phyloP scores from a whole-genome alignment of 495 filamentous ascomycete genomes.

The Daldinia concentrica region DNA sequence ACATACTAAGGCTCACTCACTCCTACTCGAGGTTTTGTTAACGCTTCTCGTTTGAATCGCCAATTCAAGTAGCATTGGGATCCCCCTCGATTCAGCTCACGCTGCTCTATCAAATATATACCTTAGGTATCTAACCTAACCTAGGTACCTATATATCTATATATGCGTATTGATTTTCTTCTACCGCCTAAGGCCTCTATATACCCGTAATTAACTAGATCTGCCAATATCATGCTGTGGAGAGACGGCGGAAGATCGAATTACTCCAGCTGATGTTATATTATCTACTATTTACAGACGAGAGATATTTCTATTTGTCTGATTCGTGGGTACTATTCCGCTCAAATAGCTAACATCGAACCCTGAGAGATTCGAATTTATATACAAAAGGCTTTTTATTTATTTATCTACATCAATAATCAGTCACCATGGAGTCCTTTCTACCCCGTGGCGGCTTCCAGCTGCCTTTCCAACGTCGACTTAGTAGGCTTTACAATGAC shows the following conservation, averaged over 20 bases:
- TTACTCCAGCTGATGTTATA: background rate
- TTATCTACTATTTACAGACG: background rate
- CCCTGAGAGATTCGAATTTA: background rate
- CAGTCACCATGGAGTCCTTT: conserved; percentile 58
- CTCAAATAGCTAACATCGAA: background rate
- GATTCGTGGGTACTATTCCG: background rate
- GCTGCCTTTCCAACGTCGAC: conserved; percentile 69
- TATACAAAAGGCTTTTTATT: background rate
- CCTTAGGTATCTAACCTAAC: too few species aligned
- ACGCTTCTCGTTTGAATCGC: conserved; percentile 3
- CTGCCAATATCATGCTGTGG: background rate
- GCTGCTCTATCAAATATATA: conserved; percentile 8
- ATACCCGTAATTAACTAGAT: conserved; percentile 15
- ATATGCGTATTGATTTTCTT: background rate
- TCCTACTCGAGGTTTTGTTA: conserved; percentile 2
- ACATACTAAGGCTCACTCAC: background rate
- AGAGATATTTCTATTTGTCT: background rate
- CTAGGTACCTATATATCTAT: background rate
- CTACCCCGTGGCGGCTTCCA: conserved; percentile 56
- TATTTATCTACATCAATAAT: background rate
- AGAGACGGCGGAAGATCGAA: background rate
- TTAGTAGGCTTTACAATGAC: conserved; percentile 91
- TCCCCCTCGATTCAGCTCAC: background rate
- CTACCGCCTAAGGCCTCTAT: background rate
- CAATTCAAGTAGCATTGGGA: background rate